Evolutionary conservation across 2,329 filamentous ascomycete species (phyloP).

Genomic region (Lizonia empirigonia): DNA sequence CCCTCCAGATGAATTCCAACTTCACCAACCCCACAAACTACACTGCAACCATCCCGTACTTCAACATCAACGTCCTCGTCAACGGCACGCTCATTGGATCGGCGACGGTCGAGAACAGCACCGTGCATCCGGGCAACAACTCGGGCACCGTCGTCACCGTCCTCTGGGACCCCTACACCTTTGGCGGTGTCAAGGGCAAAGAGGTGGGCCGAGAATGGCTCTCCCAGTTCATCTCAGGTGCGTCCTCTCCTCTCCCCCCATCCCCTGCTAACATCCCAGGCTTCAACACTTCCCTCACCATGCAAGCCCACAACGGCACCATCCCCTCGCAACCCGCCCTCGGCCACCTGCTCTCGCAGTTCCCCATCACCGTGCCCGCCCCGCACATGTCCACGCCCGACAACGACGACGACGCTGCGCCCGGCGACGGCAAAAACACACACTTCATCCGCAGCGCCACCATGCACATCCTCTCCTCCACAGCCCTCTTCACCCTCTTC

Average conservation of each 20-base stretch:
- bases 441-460: constrained; percentile 86
- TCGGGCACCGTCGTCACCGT: constrained; percentile 69
- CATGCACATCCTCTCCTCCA: constrained; percentile 84
- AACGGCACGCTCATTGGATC: constrained; percentile 79
- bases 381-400: constrained; percentile 64
- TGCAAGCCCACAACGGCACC: constrained; percentile 72
- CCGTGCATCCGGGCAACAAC: constrained; percentile 73
- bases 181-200: constrained; percentile 66
- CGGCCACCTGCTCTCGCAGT: constrained; percentile 72
- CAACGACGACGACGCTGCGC: constrained; percentile 40
- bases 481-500: constrained; percentile 79
- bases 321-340: constrained; percentile 76
- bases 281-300: constrained; percentile 78
- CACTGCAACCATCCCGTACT: constrained; percentile 77
- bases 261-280: constrained; percentile 50
- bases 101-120: constrained; percentile 68
- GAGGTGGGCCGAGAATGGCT: constrained; percentile 72
- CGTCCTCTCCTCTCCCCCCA: constrained; percentile 10
- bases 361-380: constrained; percentile 73
- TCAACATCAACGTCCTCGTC: constrained; percentile 75
- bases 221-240: constrained; percentile 83
- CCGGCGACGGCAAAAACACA: constrained; percentile 47
- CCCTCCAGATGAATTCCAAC: constrained; percentile 74
- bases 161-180: constrained; percentile 72
- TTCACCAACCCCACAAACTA: constrained; percentile 91